These are phyloP conservation scores for Cairneyella variabilis DNA, from an alignment of 495 filamentous ascomycete genomes.

Conservation along the genomic window DNA sequence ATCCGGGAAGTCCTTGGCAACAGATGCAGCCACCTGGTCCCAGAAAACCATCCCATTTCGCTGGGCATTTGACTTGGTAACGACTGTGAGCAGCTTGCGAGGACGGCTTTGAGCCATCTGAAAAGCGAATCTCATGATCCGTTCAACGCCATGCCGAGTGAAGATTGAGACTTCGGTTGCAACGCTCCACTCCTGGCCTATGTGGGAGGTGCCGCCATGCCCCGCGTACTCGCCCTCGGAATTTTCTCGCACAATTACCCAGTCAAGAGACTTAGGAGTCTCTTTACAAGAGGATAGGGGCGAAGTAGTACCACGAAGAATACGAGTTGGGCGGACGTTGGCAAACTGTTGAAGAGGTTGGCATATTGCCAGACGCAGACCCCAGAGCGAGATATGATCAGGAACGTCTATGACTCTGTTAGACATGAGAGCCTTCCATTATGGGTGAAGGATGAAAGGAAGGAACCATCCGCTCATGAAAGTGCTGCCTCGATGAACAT, in stretches of 20 bases:
- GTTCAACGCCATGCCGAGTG: slow-evolving; percentile 48
- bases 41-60: slow-evolving; percentile 55
- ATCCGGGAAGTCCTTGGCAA: slow-evolving; percentile 44
- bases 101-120: slow-evolving; percentile 44
- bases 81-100: slow-evolving; percentile 50
- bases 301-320: slow-evolving; percentile 46
- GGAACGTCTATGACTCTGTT: slow-evolving; percentile 40
- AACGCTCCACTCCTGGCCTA: slow-evolving; percentile 45
- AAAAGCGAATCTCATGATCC: slow-evolving; percentile 55
- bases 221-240: slow-evolving; percentile 56
- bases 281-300: slow-evolving; percentile 43
- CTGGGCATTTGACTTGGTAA: slow-evolving; percentile 58
- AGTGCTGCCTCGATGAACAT: neutral
- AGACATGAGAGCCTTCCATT: too few species aligned
- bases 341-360: slow-evolving; percentile 53
- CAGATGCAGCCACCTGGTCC: slow-evolving; percentile 47
- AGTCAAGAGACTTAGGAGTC: slow-evolving; percentile 44
- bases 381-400: slow-evolving; percentile 55
- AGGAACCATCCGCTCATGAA: too few species aligned
- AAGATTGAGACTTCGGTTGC: slow-evolving; percentile 54
- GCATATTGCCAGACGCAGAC: slow-evolving; percentile 49
- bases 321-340: slow-evolving; percentile 50
- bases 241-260: slow-evolving; percentile 57
- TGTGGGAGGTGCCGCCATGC: slow-evolving; percentile 50
- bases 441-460: too few species aligned